Evolutionary conservation across 2,329 filamentous ascomycete genomes (phyloP).

Genomic region (Bipolaris oryzae): DNA sequence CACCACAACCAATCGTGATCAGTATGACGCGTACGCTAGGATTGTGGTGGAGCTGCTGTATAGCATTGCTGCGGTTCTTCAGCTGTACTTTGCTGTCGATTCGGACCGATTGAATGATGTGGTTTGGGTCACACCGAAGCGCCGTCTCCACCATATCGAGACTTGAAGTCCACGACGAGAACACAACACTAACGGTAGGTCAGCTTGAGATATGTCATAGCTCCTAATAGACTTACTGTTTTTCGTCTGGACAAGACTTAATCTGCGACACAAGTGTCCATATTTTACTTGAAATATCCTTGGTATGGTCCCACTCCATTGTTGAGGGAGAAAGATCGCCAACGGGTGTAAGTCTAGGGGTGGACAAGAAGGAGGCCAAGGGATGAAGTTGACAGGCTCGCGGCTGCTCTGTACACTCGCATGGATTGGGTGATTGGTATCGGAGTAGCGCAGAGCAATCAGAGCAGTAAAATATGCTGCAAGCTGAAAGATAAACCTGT

Average conservation of each 20-base stretch:
- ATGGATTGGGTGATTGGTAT: neutral
- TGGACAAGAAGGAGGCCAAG: neutral
- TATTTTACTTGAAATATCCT: neutral
- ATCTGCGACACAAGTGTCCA: conserved; percentile 1
- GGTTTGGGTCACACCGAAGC: neutral
- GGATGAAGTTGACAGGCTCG: neutral
- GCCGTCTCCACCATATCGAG: conserved; percentile 53
- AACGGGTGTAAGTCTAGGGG: neutral
- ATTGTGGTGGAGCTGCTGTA: conserved; percentile 28
- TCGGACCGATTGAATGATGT: neutral
- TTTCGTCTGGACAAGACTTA: neutral
- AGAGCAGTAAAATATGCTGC: conserved; percentile 2
- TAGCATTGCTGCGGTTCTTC: neutral
- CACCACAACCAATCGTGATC: conserved; percentile 59
- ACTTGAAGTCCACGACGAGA: conserved; percentile 59
- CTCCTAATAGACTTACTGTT: neutral
- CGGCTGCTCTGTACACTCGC: neutral
- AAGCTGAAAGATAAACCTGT: conserved; percentile 1
- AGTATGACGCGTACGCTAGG: conserved; percentile 51
- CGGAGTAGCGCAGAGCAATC: neutral
- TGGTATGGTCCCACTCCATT: neutral
- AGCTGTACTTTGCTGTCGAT: neutral
- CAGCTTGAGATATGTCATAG: neutral
- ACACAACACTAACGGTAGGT: conserved; percentile 52
- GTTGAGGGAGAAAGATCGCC: neutral